A percentile compares a stretch with the other conserved stretches of the same genome.
Evolutionary conservation across 768 basidiomycete species (phyloP).

Genomic region (Leccinum boreale): DNA sequence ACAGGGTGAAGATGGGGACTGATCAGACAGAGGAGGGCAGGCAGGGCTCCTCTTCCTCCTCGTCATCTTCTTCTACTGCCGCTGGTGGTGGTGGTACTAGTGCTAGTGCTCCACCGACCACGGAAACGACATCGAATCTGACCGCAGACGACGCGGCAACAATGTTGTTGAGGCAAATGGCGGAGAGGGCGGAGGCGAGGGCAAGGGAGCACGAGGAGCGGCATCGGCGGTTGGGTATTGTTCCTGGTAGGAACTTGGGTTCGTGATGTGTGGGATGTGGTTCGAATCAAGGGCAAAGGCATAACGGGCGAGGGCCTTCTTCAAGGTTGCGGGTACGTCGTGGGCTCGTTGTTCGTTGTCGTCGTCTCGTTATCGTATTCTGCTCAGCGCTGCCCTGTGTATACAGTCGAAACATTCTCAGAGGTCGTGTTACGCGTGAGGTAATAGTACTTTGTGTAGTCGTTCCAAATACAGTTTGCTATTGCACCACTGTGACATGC

Average conservation of each 20-base stretch:
- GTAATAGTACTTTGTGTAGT: no score
- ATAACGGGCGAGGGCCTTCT: no score
- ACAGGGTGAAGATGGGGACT: conserved; percentile 44
- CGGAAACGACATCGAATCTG: background rate
- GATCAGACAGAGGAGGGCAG: conserved; percentile 29
- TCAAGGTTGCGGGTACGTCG: background rate
- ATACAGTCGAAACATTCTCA: no score
- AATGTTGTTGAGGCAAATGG: background rate
- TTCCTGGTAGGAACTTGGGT: background rate
- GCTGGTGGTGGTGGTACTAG: background rate
- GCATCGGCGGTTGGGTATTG: conserved; percentile 25
- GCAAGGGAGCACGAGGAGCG: conserved; percentile 26
- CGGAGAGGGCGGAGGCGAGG: conserved; percentile 10
- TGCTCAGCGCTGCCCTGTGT: no score
- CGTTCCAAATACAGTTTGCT: no score
- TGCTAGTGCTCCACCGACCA: background rate
- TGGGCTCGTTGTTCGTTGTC: no score
- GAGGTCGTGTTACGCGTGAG: no score
- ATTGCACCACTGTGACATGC: background rate
- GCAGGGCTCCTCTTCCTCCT: background rate
- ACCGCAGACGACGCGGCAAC: background rate
- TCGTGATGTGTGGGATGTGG: background rate
- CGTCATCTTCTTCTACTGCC: background rate
- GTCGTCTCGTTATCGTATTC: no score
- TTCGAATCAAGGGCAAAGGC: background rate